Conservation (phyloP, 345 rosid genomes). For the Corymbia maculata region DNA sequence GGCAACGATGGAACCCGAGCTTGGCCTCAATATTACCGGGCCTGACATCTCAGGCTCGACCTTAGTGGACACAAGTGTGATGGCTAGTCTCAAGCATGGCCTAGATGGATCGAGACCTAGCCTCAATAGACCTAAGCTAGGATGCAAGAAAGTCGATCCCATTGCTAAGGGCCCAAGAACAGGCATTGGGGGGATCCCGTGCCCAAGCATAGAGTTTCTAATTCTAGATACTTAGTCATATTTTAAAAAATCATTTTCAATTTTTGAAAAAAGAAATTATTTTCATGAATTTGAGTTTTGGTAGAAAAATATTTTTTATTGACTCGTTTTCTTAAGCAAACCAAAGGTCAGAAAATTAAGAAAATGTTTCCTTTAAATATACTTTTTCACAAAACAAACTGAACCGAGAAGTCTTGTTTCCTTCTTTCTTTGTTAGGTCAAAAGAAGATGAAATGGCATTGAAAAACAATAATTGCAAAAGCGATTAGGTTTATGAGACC, state of each 20-base stretch:
- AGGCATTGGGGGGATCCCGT: rapidly evolving
- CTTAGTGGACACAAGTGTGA: too few relatives aligned
- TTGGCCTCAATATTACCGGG: not conserved
- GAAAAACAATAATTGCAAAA: not conserved
- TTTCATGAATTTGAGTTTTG: not conserved
- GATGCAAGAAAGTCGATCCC: rapidly evolving
- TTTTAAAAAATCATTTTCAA: too few relatives aligned
- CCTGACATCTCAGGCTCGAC: not conserved
- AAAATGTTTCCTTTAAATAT: rapidly evolving
- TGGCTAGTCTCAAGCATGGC: too few relatives aligned
- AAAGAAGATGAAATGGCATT: not conserved
- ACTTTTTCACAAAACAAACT: rapidly evolving
- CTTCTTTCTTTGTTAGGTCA: not conserved
- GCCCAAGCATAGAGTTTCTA: not conserved
- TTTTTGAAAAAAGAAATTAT: too few relatives aligned
- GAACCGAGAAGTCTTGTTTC: not conserved
- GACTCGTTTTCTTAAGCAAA: too few relatives aligned
- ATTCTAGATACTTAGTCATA: not conserved
- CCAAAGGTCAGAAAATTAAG: rapidly evolving
- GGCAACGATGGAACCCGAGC: not conserved
- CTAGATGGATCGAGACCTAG: too few relatives aligned
- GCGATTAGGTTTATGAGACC: not conserved
- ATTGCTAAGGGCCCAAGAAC: rapidly evolving
- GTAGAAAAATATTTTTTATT: rapidly evolving
- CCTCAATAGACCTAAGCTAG: not conserved